Evolutionary conservation across 1,284 basidiomycete species (phyloP).

Genomic region (Abortiporus biennis): DNA sequence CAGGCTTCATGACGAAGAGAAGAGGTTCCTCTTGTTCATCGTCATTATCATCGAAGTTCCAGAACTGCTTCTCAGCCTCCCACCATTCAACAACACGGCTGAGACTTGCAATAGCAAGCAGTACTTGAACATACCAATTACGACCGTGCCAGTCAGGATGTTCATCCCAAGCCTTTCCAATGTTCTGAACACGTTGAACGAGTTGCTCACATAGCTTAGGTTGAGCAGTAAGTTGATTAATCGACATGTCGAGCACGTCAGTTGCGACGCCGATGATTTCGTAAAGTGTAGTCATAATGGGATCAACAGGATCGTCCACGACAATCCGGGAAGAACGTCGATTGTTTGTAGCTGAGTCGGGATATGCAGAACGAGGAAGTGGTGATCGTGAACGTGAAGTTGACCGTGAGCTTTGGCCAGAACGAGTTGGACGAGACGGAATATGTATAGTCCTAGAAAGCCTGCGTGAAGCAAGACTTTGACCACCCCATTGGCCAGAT

Average conservation of each 20-base stretch:
- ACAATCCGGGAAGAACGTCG: constrained; percentile 70
- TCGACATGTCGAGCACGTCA: constrained; percentile 88
- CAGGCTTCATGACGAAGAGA: constrained; percentile 84
- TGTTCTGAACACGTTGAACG: constrained; percentile 85
- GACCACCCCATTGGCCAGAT: constrained; percentile 51
- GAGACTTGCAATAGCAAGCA: constrained; percentile 94
- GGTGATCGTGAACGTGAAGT: constrained; percentile 95
- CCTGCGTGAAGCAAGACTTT: constrained; percentile 58
- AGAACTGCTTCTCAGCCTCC: constrained; percentile 99
- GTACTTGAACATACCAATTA: constrained; percentile 96
- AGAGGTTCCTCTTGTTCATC: constrained; percentile 86
- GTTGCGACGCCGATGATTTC: constrained; percentile 94
- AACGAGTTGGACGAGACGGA: constrained; percentile 59
- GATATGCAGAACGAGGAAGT: constrained; percentile 70
- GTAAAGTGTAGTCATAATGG: constrained; percentile 89
- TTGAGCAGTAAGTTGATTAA: constrained; percentile 79
- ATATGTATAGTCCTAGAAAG: constrained; percentile 80
- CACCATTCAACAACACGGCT: constrained; percentile 99
- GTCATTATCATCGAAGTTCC: constrained; percentile 97
- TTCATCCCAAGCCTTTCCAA: constrained; percentile 95
- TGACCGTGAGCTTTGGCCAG: constrained; percentile 86
- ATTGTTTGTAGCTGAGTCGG: constrained; percentile 47
- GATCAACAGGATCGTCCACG: constrained; percentile 76
- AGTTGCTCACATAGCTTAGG: constrained; percentile 83
- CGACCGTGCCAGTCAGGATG: constrained; percentile 97